Evolutionary conservation across 208 protist genomes (phyloP).

Genomic region (Leishmania turanica): DNA sequence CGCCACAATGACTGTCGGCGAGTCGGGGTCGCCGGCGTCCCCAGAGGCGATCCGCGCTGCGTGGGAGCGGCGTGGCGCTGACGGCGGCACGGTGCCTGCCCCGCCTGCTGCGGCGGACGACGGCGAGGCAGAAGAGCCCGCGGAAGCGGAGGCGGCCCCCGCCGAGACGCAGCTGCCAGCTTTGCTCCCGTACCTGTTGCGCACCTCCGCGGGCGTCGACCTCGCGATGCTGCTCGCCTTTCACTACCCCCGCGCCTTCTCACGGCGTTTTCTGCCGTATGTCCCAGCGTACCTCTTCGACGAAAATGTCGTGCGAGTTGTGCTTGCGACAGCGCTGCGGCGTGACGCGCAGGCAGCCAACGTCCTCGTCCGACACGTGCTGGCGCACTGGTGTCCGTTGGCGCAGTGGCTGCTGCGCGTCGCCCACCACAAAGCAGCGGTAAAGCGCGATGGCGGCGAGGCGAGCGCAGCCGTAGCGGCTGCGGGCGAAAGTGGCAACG

Average conservation of each 20-base stretch:
- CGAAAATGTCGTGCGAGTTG: slow-evolving; percentile 35
- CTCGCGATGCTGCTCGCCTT: slow-evolving; percentile 42
- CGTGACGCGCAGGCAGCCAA: slow-evolving; percentile 33
- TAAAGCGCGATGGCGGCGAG: slow-evolving; percentile 1
- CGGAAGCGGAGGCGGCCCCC: slow-evolving; percentile 28
- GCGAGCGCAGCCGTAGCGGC: not conserved
- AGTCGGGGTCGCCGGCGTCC: not conserved
- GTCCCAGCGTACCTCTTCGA: slow-evolving; percentile 47
- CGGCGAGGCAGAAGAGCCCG: not conserved
- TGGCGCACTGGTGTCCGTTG: slow-evolving; percentile 57
- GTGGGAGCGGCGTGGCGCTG: slow-evolving; percentile 22
- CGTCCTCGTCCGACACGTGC: slow-evolving; percentile 44
- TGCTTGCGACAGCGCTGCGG: slow-evolving; percentile 37
- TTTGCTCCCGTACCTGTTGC: slow-evolving; percentile 75
- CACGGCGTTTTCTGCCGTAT: slow-evolving; percentile 59
- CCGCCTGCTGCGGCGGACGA: not conserved
- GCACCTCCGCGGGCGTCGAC: slow-evolving; percentile 34
- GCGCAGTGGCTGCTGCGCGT: slow-evolving; percentile 47
- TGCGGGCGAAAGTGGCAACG: not conserved
- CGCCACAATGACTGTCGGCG: not conserved
- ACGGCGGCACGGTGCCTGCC: slow-evolving; percentile 6
- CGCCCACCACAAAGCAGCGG: slow-evolving; percentile 29
- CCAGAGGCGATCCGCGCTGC: slow-evolving; percentile 14
- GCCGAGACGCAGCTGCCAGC: slow-evolving; percentile 44
- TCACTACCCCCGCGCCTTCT: slow-evolving; percentile 47